Evolutionary conservation across 1,139 yeast genomes (phyloP).

Genomic region (Blastobotrys niveus): DNA sequence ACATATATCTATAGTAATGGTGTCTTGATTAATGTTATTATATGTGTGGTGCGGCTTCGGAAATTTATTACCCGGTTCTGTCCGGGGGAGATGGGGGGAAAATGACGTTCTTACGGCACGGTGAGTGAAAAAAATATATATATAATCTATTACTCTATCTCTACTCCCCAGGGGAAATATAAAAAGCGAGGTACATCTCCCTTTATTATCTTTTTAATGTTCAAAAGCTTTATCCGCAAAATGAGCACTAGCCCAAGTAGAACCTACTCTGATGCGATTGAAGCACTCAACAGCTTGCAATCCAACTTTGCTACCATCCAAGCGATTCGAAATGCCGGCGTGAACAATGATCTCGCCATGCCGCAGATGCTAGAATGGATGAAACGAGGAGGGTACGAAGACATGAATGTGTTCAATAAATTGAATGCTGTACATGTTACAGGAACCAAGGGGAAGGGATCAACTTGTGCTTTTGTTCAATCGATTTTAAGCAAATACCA

Average conservation of each 20-base stretch:
- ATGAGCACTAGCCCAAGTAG: slow-evolving; percentile 13
- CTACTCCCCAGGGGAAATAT: no score
- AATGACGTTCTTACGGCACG: no score
- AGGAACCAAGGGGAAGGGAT: slow-evolving; percentile 98
- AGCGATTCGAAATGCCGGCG: slow-evolving; percentile 59
- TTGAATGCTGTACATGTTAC: slow-evolving; percentile 86
- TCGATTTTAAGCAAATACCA: slow-evolving; percentile 65
- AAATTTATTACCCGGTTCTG: no score
- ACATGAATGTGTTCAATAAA: slow-evolving; percentile 52
- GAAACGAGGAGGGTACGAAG: slow-evolving; percentile 73
- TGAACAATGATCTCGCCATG: slow-evolving; percentile 60
- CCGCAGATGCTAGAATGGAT: slow-evolving; percentile 90
- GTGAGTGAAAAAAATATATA: no score
- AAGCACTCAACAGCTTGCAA: slow-evolving; percentile 78
- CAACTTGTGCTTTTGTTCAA: slow-evolving; percentile 92
- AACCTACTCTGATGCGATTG: slow-evolving; percentile 50
- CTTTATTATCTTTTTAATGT: background rate
- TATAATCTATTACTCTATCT: no score
- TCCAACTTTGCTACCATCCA: slow-evolving; percentile 88
- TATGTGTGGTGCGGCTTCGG: background rate
- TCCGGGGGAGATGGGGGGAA: no score
- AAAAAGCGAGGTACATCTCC: background rate
- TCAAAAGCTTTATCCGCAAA: background rate
- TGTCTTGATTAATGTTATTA: slow-evolving; percentile 22
- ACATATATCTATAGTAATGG: slow-evolving; percentile 48